Conservation (phyloP, 306 rosid species). For the Cucurbita argyrosperma region DNA sequence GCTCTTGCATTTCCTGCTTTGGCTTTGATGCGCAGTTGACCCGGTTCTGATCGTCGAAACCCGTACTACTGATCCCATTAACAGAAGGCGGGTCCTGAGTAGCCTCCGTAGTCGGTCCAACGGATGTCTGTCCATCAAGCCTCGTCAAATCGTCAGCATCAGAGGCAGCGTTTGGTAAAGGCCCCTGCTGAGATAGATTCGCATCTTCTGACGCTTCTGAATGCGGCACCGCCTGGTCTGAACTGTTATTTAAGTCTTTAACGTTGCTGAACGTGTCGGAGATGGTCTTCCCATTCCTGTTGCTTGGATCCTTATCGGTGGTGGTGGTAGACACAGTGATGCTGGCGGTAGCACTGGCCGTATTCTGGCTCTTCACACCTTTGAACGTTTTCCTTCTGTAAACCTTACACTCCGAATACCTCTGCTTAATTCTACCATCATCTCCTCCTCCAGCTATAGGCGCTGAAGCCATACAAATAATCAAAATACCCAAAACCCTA, state of each 20-base stretch:
- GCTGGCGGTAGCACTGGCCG: background rate
- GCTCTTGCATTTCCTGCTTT: constrained; percentile 44
- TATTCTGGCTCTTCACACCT: constrained; percentile 26
- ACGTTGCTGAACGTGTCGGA: background rate
- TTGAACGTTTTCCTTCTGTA: constrained; percentile 53
- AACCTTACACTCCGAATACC: constrained; percentile 40
- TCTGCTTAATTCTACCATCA: constrained; percentile 42
- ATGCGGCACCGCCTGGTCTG: background rate
- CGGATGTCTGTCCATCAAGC: constrained; percentile 19
- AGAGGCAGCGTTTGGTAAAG: constrained; percentile 14
- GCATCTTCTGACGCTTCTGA: constrained; percentile 21
- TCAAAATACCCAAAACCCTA: constrained; percentile 41
- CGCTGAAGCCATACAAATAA: constrained; percentile 83
- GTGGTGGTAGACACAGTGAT: background rate
- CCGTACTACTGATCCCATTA: constrained; percentile 23
- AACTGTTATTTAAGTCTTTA: constrained; percentile 5
- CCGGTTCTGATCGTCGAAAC: constrained; percentile 19
- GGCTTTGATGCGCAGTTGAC: constrained; percentile 30
- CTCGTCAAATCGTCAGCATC: constrained; percentile 31
- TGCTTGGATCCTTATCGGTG: background rate
- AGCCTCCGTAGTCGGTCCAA: constrained; percentile 3
- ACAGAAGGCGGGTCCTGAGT: constrained; percentile 21
- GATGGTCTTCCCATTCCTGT: background rate
- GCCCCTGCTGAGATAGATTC: constrained; percentile 19
- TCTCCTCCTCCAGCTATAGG: constrained; percentile 43